Percentiles rank a stretch among this genome's conserved stretches.
Evolutionary conservation across 2,329 filamentous ascomycete genomes (phyloP).

Genomic region (Lachnellula occidentalis): DNA sequence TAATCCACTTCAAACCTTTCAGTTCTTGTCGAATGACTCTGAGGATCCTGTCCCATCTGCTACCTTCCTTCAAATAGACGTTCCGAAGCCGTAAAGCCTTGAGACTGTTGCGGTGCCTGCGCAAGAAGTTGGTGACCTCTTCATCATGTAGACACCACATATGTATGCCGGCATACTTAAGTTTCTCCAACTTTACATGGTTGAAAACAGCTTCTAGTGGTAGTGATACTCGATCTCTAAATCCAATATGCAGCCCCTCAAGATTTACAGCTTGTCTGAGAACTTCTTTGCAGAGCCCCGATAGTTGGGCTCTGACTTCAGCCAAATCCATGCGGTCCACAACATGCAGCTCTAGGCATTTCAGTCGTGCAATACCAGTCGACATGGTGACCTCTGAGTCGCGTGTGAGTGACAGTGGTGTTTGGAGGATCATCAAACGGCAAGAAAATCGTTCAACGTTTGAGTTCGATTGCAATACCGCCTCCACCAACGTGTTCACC

Average conservation of each 20-base stretch:
- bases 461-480: slow-evolving; percentile 50
- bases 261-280: slow-evolving; percentile 56
- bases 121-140: slow-evolving; percentile 54
- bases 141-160: slow-evolving; percentile 55
- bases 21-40: slow-evolving; percentile 50
- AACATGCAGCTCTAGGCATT: slow-evolving; percentile 57
- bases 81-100: slow-evolving; percentile 54
- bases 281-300: slow-evolving; percentile 50
- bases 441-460: slow-evolving; percentile 35
- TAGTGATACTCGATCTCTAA: slow-evolving; percentile 51
- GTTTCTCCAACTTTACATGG: slow-evolving; percentile 52
- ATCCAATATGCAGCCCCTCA: slow-evolving; percentile 58
- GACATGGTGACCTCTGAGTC: slow-evolving; percentile 43
- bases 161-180: slow-evolving; percentile 60
- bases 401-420: slow-evolving; percentile 45
- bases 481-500: slow-evolving; percentile 51
- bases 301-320: slow-evolving; percentile 51
- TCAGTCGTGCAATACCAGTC: slow-evolving; percentile 50
- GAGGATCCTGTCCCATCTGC: slow-evolving; percentile 56
- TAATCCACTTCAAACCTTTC: slow-evolving; percentile 54
- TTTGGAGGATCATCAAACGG: slow-evolving; percentile 57
- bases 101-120: slow-evolving; percentile 50
- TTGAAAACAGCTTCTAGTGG: slow-evolving; percentile 58
- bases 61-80: slow-evolving; percentile 55
- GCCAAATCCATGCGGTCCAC: slow-evolving; percentile 41